Conservation (phyloP, 2,329 filamentous ascomycete species). For the Talaromyces sp. region DNA sequence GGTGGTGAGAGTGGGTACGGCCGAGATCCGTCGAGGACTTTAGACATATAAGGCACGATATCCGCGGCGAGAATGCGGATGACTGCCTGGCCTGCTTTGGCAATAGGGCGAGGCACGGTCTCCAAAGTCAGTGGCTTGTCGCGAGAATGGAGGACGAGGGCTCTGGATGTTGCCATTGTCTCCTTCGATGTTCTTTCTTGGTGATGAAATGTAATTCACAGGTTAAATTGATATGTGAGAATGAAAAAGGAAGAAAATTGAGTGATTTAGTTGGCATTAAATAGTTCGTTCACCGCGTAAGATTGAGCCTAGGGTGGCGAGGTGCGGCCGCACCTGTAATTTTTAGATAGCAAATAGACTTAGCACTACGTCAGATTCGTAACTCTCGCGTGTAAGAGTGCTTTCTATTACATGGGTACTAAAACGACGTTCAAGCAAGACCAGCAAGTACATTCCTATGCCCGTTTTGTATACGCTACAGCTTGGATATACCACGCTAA, state of each 20-base stretch:
- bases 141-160: slow-evolving; percentile 6
- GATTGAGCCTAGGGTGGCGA: background rate
- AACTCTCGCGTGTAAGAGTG: too few relatives aligned
- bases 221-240: too few relatives aligned
- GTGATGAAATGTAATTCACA: too few relatives aligned
- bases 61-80: slow-evolving; percentile 31
- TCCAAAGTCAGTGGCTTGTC: slow-evolving; percentile 22
- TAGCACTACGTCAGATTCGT: too few relatives aligned
- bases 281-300: background rate
- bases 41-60: slow-evolving; percentile 32
- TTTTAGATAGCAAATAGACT: too few relatives aligned
- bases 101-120: slow-evolving; percentile 25
- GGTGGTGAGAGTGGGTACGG: slow-evolving; percentile 27
- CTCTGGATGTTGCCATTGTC: slow-evolving; percentile 5
- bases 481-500: too few relatives aligned
- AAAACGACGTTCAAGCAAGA: too few relatives aligned
- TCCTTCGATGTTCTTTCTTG: background rate
- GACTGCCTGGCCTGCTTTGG: slow-evolving; percentile 32
- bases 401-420: too few relatives aligned
- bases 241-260: background rate
- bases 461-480: too few relatives aligned
- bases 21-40: slow-evolving; percentile 35
- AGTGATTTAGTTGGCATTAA: background rate
- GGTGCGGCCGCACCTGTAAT: too few relatives aligned
- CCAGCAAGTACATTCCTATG: too few relatives aligned